phyloP scores from a whole-genome alignment of 2,329 filamentous ascomycete species.

The Colletotrichum salicis region DNA sequence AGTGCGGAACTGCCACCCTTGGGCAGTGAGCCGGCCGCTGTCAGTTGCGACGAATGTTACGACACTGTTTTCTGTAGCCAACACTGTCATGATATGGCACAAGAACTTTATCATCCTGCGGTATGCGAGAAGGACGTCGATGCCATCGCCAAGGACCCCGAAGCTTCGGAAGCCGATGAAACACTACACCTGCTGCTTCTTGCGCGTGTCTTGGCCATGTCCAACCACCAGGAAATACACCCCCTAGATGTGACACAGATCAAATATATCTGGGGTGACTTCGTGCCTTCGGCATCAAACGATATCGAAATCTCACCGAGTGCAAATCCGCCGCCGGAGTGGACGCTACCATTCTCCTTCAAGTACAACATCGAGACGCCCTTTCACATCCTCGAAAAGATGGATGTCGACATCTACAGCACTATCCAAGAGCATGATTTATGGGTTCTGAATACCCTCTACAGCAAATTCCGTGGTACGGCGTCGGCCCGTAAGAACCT shows the following conservation, averaged over 20 bases:
- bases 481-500: constrained; percentile 85
- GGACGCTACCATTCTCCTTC: constrained; percentile 83
- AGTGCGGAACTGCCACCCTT: constrained; percentile 76
- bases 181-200: constrained; percentile 73
- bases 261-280: constrained; percentile 77
- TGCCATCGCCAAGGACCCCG: constrained; percentile 71
- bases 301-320: constrained; percentile 65
- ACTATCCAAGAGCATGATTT: constrained; percentile 70
- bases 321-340: constrained; percentile 67
- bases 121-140: constrained; percentile 75
- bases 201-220: constrained; percentile 71
- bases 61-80: constrained; percentile 75
- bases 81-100: constrained; percentile 67
- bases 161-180: constrained; percentile 67
- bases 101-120: constrained; percentile 70
- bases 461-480: constrained; percentile 91
- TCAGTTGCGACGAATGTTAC: constrained; percentile 69
- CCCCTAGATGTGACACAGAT: constrained; percentile 73
- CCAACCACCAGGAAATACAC: constrained; percentile 68
- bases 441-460: constrained; percentile 91
- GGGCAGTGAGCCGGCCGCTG: constrained; percentile 56
- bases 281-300: constrained; percentile 63
- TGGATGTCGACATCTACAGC: constrained; percentile 82
- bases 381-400: constrained; percentile 82
- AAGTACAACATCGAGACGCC: constrained; percentile 78